Evolutionary conservation across 2,329 filamentous ascomycete species (phyloP).

Genomic region (Paracoccidioides lutzii): DNA sequence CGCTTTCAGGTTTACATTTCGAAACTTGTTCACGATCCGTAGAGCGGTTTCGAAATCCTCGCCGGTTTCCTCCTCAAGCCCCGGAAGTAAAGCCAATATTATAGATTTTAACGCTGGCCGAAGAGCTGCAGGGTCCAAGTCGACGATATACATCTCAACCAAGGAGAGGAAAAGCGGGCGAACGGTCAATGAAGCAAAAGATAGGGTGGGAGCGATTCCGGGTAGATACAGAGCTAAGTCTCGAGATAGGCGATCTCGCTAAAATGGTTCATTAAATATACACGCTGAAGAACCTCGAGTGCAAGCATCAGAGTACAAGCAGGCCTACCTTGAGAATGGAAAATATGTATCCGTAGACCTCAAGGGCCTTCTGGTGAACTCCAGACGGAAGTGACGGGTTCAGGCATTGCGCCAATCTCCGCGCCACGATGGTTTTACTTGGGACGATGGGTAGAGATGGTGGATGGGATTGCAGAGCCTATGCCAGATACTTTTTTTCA

Average conservation of each 20-base stretch:
- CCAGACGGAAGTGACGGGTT: conserved; percentile 88
- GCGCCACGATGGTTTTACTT: conserved; percentile 69
- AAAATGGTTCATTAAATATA: conserved; percentile 8
- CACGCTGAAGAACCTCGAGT: neutral
- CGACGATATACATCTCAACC: conserved; percentile 66
- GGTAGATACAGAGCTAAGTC: conserved; percentile 84
- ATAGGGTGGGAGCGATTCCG: conserved; percentile 75
- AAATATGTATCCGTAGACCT: conserved; percentile 87
- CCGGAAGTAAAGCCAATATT: conserved; percentile 76
- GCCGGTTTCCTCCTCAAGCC: conserved; percentile 87
- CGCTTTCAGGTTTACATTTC: conserved; percentile 36
- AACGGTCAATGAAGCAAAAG: conserved; percentile 87
- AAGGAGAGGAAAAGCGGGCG: conserved; percentile 74
- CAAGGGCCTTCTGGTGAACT: conserved; percentile 92
- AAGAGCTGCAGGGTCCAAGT: conserved; percentile 55
- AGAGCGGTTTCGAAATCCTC: conserved; percentile 91
- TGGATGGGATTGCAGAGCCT: conserved; percentile 82
- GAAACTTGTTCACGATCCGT: conserved; percentile 64
- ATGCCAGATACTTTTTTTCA: conserved; percentile 2
- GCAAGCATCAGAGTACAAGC: neutral
- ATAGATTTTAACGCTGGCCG: conserved; percentile 83
- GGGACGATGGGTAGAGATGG: conserved; percentile 60
- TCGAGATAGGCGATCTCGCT: conserved; percentile 59
- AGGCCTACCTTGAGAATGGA: conserved; percentile 57
- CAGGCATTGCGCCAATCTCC: conserved; percentile 86